A percentile compares a stretch with the other conserved stretches of the same genome.
Evolutionary conservation across 306 rosid species (phyloP).

Genomic region (Corylus avellana): DNA sequence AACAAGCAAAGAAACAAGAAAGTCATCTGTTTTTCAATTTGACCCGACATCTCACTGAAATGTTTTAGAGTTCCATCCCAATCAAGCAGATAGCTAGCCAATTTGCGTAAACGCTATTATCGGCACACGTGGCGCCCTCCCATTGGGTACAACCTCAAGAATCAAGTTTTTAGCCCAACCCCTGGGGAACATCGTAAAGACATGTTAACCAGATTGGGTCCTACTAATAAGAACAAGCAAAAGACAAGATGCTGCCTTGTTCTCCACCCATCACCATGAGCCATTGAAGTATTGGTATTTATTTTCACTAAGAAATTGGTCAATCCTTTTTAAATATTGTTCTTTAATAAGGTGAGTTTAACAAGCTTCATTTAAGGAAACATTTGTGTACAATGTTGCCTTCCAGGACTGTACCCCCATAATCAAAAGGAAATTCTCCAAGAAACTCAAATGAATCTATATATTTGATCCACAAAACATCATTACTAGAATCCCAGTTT

Average conservation of each 20-base stretch:
- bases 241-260: constrained; percentile 1
- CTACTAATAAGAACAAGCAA: neutral
- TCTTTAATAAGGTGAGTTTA: neutral
- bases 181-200: neutral
- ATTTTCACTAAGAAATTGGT: neutral
- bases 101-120: neutral
- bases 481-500: no score
- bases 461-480: no score
- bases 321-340: neutral
- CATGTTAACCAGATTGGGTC: neutral
- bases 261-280: neutral
- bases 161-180: neutral
- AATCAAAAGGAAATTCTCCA: neutral
- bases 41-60: neutral
- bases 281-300: neutral
- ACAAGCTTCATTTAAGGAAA: neutral
- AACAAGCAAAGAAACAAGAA: no score
- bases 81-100: neutral
- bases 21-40: neutral
- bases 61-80: neutral
- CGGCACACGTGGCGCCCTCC: neutral
- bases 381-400: neutral
- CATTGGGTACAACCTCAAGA: neutral
- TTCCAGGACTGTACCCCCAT: neutral
- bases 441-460: no score